A percentile compares a stretch with the other conserved stretches of the same genome.
These are phyloP conservation scores for Globisporangium cystogenes DNA, from an alignment of 352 stramenopile genomes.

Conservation along the genomic window DNA sequence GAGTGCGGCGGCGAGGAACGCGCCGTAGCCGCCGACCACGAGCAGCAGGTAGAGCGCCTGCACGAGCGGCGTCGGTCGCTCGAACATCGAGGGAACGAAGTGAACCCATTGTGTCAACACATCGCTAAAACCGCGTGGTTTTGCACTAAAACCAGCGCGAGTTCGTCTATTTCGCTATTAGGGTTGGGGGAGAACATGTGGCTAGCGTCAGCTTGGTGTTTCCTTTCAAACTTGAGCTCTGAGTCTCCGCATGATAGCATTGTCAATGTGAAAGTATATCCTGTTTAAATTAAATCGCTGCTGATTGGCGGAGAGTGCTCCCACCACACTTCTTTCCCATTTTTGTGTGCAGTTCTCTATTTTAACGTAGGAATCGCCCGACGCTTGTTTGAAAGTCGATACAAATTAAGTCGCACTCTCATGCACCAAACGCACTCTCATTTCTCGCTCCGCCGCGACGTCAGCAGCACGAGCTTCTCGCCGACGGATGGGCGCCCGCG, in stretches of 20 bases:
- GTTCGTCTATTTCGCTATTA: neutral
- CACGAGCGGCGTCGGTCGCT: constrained; percentile 26
- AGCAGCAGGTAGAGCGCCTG: constrained; percentile 59
- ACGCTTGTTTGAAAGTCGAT: too few relatives aligned
- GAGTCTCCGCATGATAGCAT: neutral
- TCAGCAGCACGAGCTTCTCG: neutral
- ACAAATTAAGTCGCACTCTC: neutral
- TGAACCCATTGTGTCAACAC: neutral
- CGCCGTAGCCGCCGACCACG: constrained; percentile 46
- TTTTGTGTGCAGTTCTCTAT: too few relatives aligned
- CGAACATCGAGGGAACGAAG: neutral
- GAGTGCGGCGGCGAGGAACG: constrained; percentile 41
- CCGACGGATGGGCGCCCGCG: constrained; percentile 37
- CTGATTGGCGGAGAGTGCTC: too few relatives aligned
- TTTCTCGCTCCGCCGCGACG: neutral
- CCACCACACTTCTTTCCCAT: too few relatives aligned
- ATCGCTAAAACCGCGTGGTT: too few relatives aligned
- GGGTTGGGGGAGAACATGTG: neutral
- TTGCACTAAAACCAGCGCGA: neutral
- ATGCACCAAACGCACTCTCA: too few relatives aligned
- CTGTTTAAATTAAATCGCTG: too few relatives aligned
- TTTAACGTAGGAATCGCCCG: too few relatives aligned
- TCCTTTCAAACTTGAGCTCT: neutral
- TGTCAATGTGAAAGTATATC: too few relatives aligned
- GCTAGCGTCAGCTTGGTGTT: neutral